Conservation (phyloP, 352 stramenopile species). For the Globisporangium canariense region DNA sequence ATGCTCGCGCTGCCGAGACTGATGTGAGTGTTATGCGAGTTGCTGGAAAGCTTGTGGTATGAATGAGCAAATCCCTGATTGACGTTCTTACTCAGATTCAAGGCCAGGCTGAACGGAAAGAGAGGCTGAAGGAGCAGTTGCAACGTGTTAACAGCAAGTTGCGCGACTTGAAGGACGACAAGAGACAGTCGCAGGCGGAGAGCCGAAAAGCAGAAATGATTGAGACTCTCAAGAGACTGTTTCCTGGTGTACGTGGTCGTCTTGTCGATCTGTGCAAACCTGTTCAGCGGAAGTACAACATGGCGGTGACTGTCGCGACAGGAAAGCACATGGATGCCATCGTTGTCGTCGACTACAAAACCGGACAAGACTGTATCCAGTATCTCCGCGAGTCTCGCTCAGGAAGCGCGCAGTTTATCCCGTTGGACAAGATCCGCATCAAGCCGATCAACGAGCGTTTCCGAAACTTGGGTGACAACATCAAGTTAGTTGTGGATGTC, state of each 20-base stretch:
- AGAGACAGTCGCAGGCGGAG: conserved; percentile 90
- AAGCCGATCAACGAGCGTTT: conserved; percentile 94
- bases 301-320: conserved; percentile 96
- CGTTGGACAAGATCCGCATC: conserved; percentile 92
- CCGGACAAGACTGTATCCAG: conserved; percentile 81
- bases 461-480: conserved; percentile 86
- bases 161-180: conserved; percentile 90
- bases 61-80: neutral
- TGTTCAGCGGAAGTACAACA: conserved; percentile 95
- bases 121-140: conserved; percentile 62
- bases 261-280: conserved; percentile 97
- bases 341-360: conserved; percentile 78
- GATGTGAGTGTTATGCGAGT: conserved; percentile 30
- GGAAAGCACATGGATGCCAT: conserved; percentile 97
- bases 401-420: conserved; percentile 95
- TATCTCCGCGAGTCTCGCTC: conserved; percentile 96
- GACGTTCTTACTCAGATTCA: conserved; percentile 33
- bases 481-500: conserved; percentile 94
- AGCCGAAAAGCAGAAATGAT: conserved; percentile 71
- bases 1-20: conserved; percentile 49
- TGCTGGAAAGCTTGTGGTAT: neutral
- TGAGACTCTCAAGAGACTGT: conserved; percentile 84
- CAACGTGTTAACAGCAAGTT: conserved; percentile 83
- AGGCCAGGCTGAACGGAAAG: conserved; percentile 53
- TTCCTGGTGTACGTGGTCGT: conserved; percentile 92